phyloP scores from a whole-genome alignment of 495 filamentous ascomycete genomes.

The Emericellopsis terricola region DNA sequence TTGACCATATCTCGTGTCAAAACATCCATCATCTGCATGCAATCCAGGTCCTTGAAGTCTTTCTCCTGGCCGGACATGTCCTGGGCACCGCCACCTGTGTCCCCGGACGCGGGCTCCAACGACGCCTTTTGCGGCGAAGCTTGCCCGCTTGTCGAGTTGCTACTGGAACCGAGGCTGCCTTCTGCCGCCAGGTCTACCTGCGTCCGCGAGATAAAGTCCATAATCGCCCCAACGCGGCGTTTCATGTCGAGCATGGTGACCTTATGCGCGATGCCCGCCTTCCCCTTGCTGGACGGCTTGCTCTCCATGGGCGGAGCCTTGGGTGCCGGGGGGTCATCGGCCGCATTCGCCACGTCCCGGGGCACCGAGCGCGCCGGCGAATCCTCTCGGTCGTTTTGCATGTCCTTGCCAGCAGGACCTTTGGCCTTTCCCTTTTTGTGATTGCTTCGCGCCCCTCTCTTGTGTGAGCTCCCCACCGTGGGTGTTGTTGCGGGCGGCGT shows the following conservation, averaged over 20 bases:
- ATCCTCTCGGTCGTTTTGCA: slow-evolving; percentile 43
- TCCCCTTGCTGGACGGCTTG: slow-evolving; percentile 17
- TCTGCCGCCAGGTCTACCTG: slow-evolving; percentile 74
- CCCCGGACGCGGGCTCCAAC: neutral
- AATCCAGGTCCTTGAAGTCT: slow-evolving; percentile 49
- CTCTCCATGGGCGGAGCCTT: slow-evolving; percentile 6
- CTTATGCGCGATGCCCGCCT: slow-evolving; percentile 34
- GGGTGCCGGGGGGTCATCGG: slow-evolving; percentile 15
- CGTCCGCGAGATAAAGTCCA: slow-evolving; percentile 79
- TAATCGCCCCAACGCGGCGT: slow-evolving; percentile 59
- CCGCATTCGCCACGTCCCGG: slow-evolving; percentile 33
- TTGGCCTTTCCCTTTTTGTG: slow-evolving; percentile 52
- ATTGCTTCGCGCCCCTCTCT: slow-evolving; percentile 51
- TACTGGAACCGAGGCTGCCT: neutral
- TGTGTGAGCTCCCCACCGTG: slow-evolving; percentile 30
- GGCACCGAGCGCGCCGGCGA: slow-evolving; percentile 51
- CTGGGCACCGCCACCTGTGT: neutral
- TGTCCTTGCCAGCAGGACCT: slow-evolving; percentile 74
- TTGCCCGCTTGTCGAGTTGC: slow-evolving; percentile 2
- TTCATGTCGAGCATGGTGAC: slow-evolving; percentile 88
- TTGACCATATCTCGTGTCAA: slow-evolving; percentile 57
- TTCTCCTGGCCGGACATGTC: neutral
- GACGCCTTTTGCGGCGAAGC: neutral
- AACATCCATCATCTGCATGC: slow-evolving; percentile 69
- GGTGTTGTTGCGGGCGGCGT: slow-evolving; percentile 29